These are phyloP conservation scores for Claviceps capensis DNA, from an alignment of 2,329 filamentous ascomycete species.

Conservation along the genomic window DNA sequence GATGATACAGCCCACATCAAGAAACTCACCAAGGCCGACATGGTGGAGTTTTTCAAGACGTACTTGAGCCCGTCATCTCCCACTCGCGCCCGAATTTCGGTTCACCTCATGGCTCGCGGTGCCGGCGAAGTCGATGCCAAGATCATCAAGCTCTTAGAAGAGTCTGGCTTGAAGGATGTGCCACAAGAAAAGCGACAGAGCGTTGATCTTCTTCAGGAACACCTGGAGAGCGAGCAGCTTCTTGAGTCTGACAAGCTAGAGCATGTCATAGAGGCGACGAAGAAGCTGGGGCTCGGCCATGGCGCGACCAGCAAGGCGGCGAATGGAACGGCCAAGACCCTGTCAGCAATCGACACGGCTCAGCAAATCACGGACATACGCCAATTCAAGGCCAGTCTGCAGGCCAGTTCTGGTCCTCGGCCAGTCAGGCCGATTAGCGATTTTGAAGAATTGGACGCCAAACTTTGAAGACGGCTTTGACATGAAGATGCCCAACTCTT, in stretches of 20 bases:
- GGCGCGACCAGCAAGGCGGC: constrained; percentile 19
- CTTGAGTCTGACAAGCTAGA: constrained; percentile 36
- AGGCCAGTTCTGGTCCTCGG: constrained; percentile 57
- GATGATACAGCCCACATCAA: constrained; percentile 63
- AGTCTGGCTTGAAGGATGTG: constrained; percentile 21
- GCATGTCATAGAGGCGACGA: constrained; percentile 31
- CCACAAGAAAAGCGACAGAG: constrained; percentile 33
- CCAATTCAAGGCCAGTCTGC: constrained; percentile 63
- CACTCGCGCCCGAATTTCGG: constrained; percentile 65
- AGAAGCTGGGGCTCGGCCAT: constrained; percentile 27
- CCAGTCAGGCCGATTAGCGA: constrained; percentile 64
- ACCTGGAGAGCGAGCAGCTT: constrained; percentile 34
- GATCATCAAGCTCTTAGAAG: constrained; percentile 25
- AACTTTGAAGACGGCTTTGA: constrained; percentile 41
- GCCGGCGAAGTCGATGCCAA: constrained; percentile 31
- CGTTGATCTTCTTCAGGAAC: constrained; percentile 32
- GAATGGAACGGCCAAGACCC: constrained; percentile 27
- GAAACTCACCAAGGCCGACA: constrained; percentile 61
- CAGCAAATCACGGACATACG: constrained; percentile 64
- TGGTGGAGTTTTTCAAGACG: constrained; percentile 64
- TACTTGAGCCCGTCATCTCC: constrained; percentile 64
- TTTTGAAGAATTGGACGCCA: constrained; percentile 75
- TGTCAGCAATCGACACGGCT: constrained; percentile 24
- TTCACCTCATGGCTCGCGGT: constrained; percentile 69
- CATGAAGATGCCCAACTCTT: neutral